Conservation (phyloP, 106 monocot genomes). For the Dioscorea dumetorum region DNA sequence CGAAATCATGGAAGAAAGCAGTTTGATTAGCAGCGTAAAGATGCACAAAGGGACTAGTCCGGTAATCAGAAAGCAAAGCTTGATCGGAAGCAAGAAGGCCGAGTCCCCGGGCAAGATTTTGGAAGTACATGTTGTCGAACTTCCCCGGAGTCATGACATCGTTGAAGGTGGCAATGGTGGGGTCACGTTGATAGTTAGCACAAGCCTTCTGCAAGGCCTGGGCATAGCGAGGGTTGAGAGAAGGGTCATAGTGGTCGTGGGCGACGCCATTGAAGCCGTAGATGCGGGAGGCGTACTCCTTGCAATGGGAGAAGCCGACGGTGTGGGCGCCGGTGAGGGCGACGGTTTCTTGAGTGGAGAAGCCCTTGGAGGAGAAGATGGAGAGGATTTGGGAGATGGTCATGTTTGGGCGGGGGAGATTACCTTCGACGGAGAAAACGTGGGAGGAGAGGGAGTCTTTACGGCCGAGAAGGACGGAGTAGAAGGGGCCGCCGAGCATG, state of each 20-base stretch:
- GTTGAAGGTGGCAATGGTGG: constrained; percentile 49
- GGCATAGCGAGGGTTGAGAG: constrained; percentile 31
- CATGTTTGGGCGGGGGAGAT: constrained; percentile 48
- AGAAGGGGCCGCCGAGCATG: constrained; percentile 67
- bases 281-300: constrained; percentile 48
- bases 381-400: constrained; percentile 25
- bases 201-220: constrained; percentile 46
- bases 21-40: constrained; percentile 44
- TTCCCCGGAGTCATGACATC: constrained; percentile 59
- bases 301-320: constrained; percentile 81
- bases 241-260: constrained; percentile 24
- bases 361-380: constrained; percentile 35
- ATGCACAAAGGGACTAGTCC: constrained; percentile 26
- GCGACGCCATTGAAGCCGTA: constrained; percentile 16
- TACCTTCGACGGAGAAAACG: constrained; percentile 13
- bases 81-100: constrained; percentile 46
- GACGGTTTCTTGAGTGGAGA: constrained; percentile 44
- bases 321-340: constrained; percentile 79
- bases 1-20: constrained; percentile 59
- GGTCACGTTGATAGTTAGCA: constrained; percentile 20
- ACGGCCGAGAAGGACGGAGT: constrained; percentile 51
- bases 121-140: constrained; percentile 55
- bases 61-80: constrained; percentile 16
- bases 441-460: constrained; percentile 43
- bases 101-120: constrained; percentile 37